Percentiles rank a stretch among this genome's conserved stretches.
These are phyloP conservation scores for Hymenoscyphus occultus DNA, from an alignment of 2,329 filamentous ascomycete genomes.

Conservation along the genomic window DNA sequence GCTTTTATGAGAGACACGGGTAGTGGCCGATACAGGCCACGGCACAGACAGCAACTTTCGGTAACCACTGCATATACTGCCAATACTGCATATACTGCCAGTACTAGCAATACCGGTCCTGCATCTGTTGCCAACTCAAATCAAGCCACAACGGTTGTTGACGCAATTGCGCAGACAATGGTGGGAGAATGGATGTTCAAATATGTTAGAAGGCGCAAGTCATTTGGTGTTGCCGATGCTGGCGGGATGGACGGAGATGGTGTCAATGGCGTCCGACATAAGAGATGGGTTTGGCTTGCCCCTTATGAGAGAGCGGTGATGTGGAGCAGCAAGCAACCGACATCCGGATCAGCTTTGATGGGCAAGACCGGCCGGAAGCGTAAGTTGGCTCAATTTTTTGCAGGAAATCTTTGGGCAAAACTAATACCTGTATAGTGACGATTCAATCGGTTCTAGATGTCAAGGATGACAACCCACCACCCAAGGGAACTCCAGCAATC, in stretches of 20 bases:
- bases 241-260: conserved; percentile 67
- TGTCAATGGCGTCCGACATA: conserved; percentile 70
- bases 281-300: conserved; percentile 97
- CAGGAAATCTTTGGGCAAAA: conserved; percentile 10
- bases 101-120: conserved; percentile 33
- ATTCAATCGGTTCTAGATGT: conserved; percentile 98
- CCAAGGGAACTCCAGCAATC: conserved; percentile 62
- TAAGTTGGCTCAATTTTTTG: conserved; percentile 51
- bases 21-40: conserved; percentile 43
- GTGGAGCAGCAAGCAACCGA: conserved; percentile 98
- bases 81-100: conserved; percentile 33
- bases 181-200: conserved; percentile 98
- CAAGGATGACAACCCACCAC: conserved; percentile 84
- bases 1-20: conserved; percentile 40
- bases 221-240: conserved; percentile 75
- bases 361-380: conserved; percentile 93
- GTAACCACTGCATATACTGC: conserved; percentile 51
- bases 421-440: conserved; percentile 57
- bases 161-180: conserved; percentile 97
- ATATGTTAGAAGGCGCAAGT: conserved; percentile 82
- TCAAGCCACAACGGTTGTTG: conserved; percentile 78
- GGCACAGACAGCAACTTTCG: conserved; percentile 58
- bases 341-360: conserved; percentile 79
- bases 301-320: conserved; percentile 95
- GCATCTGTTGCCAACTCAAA: conserved; percentile 56